Evolutionary conservation across 1,284 basidiomycete species (phyloP), one percentile per base, ranked within the genome.

Genomic region (Pholiota adiposa): DNA sequence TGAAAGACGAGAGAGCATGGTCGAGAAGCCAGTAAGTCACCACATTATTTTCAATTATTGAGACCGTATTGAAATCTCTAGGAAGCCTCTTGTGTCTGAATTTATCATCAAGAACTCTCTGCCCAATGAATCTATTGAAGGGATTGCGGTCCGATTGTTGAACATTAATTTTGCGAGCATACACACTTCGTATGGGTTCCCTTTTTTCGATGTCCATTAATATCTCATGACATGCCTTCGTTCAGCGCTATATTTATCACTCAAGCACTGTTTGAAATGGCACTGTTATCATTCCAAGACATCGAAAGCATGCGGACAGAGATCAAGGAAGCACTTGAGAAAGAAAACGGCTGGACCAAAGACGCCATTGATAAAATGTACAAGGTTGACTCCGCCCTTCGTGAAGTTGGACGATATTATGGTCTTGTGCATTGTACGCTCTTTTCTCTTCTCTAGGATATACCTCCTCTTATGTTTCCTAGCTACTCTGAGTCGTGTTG

Each of bases 81-180:
- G 52, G 40, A 60, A 72, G 69, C 63, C 52, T 29, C 58, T 70
- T 2, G 65, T 76, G 7, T 64, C 70, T 5, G 73, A 73, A 59
- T 70, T 71, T 59, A 38, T 75, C 18, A 60, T 74, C 18, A 59
- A 66, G 50, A 69, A 59, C 54, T 68, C 72, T 19, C 71, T 69
- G 25, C 67, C 72, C 12, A 55, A 71, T 25, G 73, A 76, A 60
- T 67, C 69, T 3, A 53, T 70, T 8, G 59, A 70, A 56, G 70
- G 72, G 3, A 63, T 76, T 31, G 74, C 72, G 41, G 70, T 71
- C 63, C 69, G 73, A 34, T 54, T 74, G 14, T 57, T 75, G 63
- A 73, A 74, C 58, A 63, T 77, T n/a, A 75, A 76, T 58, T 75
- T 75, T 65, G 74, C 70, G 18, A 76, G 73, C 62, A 73, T 76